A percentile compares a stretch with the other conserved stretches of the same genome.
Conservation (phyloP, 331 rosid species). For the Telfairia occidentalis region DNA sequence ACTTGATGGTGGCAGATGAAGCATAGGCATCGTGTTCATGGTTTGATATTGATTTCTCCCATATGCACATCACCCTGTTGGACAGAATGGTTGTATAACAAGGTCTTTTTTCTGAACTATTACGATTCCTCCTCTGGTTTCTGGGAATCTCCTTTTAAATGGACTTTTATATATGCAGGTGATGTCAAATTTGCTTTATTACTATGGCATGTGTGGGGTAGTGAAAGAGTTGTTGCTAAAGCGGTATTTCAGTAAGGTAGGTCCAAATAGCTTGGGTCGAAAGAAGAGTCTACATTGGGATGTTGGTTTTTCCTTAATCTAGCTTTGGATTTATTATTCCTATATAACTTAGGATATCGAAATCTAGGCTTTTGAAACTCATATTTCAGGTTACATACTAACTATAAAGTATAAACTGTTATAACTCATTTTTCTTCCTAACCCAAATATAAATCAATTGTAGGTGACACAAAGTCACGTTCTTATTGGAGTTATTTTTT, state of each 20-base stretch:
- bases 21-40: slow-evolving; percentile 67
- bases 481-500: not conserved
- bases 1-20: slow-evolving; percentile 57
- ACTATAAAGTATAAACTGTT: not conserved
- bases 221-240: slow-evolving; percentile 75
- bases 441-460: not conserved
- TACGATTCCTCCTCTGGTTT: slow-evolving; percentile 3
- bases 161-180: slow-evolving; percentile 38
- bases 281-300: slow-evolving; percentile 1
- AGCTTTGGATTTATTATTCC: not conserved
- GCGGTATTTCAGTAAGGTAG: slow-evolving; percentile 91
- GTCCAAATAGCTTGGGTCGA: not conserved
- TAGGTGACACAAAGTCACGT: not conserved
- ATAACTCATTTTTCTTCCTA: not conserved
- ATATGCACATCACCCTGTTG: slow-evolving; percentile 78
- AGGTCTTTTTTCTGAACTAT: slow-evolving; percentile 43
- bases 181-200: slow-evolving; percentile 70
- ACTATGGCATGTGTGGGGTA: slow-evolving; percentile 87
- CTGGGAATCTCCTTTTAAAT: slow-evolving; percentile 14
- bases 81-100: slow-evolving; percentile 89
- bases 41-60: slow-evolving; percentile 90
- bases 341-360: not conserved
- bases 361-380: not conserved
- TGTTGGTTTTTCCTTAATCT: not conserved
- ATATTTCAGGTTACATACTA: not conserved